Conservation (phyloP, 2,329 filamentous ascomycete species). For the Pestalotiopsis sp. region DNA sequence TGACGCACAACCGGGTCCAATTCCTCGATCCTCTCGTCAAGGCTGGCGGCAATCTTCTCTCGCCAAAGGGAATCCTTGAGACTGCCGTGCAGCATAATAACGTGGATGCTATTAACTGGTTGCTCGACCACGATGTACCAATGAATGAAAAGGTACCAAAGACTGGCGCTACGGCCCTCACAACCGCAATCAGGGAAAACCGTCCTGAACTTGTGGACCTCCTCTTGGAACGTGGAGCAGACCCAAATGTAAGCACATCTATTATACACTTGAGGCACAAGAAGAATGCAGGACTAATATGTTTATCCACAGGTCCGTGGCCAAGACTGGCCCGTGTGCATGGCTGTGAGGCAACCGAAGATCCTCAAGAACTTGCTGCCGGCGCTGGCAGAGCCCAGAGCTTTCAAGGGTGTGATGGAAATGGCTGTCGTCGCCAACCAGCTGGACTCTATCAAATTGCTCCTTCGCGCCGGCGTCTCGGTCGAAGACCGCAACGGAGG, state of each 20-base stretch:
- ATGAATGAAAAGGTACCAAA: slow-evolving; percentile 62
- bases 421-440: slow-evolving; percentile 69
- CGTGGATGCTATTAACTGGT: slow-evolving; percentile 60
- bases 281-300: no score
- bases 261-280: no score
- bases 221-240: slow-evolving; percentile 42
- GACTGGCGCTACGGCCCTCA: slow-evolving; percentile 61
- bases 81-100: slow-evolving; percentile 66
- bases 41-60: slow-evolving; percentile 61
- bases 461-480: slow-evolving; percentile 65
- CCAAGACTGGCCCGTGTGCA: slow-evolving; percentile 71
- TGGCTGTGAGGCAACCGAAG: slow-evolving; percentile 65
- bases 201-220: slow-evolving; percentile 61
- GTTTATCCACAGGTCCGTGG: slow-evolving; percentile 47
- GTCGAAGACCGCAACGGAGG: slow-evolving; percentile 75
- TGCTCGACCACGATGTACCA: slow-evolving; percentile 62
- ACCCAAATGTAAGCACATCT: slow-evolving; percentile 43
- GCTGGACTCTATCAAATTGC: slow-evolving; percentile 67
- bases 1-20: slow-evolving; percentile 66
- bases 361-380: slow-evolving; percentile 63
- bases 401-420: slow-evolving; percentile 69
- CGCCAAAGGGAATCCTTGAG: slow-evolving; percentile 68
- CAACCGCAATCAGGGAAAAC: slow-evolving; percentile 67
- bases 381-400: slow-evolving; percentile 58
- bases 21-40: slow-evolving; percentile 62